Percentiles rank a stretch among this genome's conserved stretches.
These are phyloP conservation scores for Heterobasidion parviporum DNA, from an alignment of 1,284 basidiomycete species.

Conservation along the genomic window DNA sequence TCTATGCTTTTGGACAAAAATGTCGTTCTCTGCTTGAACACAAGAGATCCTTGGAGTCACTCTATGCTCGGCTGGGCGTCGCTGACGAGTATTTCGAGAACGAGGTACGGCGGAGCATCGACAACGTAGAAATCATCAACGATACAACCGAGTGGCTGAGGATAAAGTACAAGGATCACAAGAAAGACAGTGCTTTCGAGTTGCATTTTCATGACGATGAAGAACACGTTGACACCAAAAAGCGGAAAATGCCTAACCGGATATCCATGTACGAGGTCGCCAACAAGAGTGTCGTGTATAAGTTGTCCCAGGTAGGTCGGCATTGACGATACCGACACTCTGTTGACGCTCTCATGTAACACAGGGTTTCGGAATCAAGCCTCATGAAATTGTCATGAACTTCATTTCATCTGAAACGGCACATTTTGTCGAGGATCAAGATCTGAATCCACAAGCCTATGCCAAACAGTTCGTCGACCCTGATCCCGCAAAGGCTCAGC, in stretches of 20 bases:
- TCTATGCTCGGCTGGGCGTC: constrained; percentile 58
- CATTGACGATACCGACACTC: background rate
- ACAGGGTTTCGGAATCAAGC: constrained; percentile 73
- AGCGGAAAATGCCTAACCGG: constrained; percentile 80
- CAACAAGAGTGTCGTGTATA: constrained; percentile 71
- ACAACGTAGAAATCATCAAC: constrained; percentile 82
- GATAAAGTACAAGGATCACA: constrained; percentile 76
- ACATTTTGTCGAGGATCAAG: constrained; percentile 74
- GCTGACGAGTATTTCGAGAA: constrained; percentile 69
- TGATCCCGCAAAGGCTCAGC: constrained; percentile 45
- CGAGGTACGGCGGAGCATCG: constrained; percentile 53
- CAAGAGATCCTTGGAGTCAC: constrained; percentile 49
- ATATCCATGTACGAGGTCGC: constrained; percentile 80
- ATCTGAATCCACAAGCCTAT: constrained; percentile 60
- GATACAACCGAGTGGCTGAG: constrained; percentile 91
- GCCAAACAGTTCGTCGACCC: constrained; percentile 76
- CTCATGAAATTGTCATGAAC: constrained; percentile 77
- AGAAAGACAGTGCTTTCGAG: constrained; percentile 54
- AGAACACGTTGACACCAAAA: constrained; percentile 43
- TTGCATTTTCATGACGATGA: constrained; percentile 68
- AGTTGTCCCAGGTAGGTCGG: constrained; percentile 64
- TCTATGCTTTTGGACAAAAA: constrained; percentile 79
- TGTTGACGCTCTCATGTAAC: constrained; percentile 4
- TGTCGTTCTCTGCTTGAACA: constrained; percentile 81
- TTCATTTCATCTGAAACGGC: constrained; percentile 52